Base-by-base conservation (phyloP, 805 yeast species). In the Wickerhamiella kurtzmanii region DNA sequence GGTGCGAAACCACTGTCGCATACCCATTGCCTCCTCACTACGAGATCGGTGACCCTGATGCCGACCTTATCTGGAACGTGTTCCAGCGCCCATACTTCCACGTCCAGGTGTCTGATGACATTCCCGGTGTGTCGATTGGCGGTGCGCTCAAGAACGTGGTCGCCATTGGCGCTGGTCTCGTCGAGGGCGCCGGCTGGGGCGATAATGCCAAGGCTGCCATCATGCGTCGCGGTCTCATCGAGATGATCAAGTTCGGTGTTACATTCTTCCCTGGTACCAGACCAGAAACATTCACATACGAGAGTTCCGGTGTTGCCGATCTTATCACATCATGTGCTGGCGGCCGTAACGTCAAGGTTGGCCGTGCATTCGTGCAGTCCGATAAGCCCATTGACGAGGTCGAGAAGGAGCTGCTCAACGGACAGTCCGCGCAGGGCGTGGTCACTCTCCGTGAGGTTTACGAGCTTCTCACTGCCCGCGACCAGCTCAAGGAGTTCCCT, bases 51-150 rank as follows among this genome's bases (percentile, higher is more conserved):
- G 94, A 83, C 61, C 77, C 84, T 49, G 94, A 84, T 63, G 77
- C 77, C 53, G 64, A 64, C 38, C 75, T 82, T 32, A 71, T 89
- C 62, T 85, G 80, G 65, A 79, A 79, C 50, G 73, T 87, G 44
- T 89, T 92, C 83, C 97, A 92, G 73, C 80, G 97, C 71, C 89
- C 94, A 32, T 92, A 92, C 73, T 92, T 92, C 85, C 97, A 92
- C 67, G 98, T 92, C 37, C 75, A 84, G 60, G 94, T 89, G 50
- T 76, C 86, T 49, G 79, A 79, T 50, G 98, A 92, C 64, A 94
- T 89, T 48, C 94, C 94, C 20, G 98, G 98, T 64, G 92, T 87
- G 49, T 85, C 96, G 2, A 76, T 92, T 51, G 94, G 95, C 40
- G 98, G 98, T 63, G 98, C 98, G 9, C 75, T 92, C 66, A 92